These are phyloP conservation scores for Murraya paniculata DNA, from an alignment of 345 rosid species.

Conservation along the genomic window DNA sequence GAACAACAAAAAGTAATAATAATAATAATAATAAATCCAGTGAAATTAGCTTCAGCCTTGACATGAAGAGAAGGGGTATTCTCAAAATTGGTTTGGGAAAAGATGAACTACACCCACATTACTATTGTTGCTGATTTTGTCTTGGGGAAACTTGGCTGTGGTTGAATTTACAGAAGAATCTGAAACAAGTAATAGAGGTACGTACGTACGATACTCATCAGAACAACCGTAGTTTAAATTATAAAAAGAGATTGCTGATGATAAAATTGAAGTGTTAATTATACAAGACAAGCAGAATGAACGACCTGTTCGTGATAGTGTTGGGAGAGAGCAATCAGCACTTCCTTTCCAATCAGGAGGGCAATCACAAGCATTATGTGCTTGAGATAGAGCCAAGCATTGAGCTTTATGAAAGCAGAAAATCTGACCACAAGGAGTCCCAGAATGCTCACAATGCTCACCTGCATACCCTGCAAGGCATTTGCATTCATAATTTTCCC, in stretches of 20 bases:
- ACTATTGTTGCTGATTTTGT: not conserved
- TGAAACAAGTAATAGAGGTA: not conserved
- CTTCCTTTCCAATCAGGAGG: slow-evolving; percentile 28
- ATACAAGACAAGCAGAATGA: not conserved
- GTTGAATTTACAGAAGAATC: slow-evolving; percentile 16
- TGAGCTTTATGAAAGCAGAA: slow-evolving; percentile 28
- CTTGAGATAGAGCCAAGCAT: slow-evolving; percentile 16
- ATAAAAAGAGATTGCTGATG: no score
- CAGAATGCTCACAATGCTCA: slow-evolving; percentile 17
- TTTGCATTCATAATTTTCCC: slow-evolving; percentile 29
- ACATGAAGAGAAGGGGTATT: not conserved
- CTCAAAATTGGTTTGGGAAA: not conserved
- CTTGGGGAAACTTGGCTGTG: not conserved
- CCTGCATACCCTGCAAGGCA: slow-evolving; percentile 28
- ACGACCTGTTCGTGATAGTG: slow-evolving; percentile 19
- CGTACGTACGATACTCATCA: not conserved
- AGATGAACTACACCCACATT: slow-evolving; percentile 16
- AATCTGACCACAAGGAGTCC: slow-evolving; percentile 25
- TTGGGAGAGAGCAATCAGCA: slow-evolving; percentile 28
- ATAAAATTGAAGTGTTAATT: not conserved
- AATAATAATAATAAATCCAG: not conserved
- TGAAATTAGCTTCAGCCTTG: not conserved
- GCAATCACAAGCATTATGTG: slow-evolving; percentile 19
- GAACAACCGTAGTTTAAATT: not conserved
- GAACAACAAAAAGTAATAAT: not conserved